Evolutionary conservation across 2,329 filamentous ascomycete species (phyloP).

Genomic region (Tolypocladium capitatum): DNA sequence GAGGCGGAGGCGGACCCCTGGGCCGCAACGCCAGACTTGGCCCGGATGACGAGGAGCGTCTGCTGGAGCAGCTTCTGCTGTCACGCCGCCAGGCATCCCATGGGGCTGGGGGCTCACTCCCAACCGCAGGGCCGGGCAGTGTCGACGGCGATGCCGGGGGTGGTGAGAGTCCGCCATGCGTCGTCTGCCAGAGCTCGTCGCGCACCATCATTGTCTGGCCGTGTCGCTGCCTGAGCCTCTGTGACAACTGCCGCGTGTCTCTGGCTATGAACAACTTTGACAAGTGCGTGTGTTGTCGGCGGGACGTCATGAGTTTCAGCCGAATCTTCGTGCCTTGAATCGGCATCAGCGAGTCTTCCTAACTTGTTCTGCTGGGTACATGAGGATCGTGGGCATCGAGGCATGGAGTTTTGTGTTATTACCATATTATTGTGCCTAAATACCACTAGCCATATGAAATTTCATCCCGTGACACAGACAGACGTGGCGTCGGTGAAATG

Average conservation of each 20-base stretch:
- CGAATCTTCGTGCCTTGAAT: constrained; percentile 70
- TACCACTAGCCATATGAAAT: background rate
- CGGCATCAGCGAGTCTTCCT: background rate
- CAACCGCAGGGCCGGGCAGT: constrained; percentile 42
- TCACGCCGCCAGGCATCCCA: constrained; percentile 26
- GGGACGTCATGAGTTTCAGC: constrained; percentile 79
- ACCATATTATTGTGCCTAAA: background rate
- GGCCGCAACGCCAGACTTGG: constrained; percentile 28
- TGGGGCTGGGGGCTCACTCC: constrained; percentile 8
- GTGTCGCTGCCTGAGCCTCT: constrained; percentile 84
- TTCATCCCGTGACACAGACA: background rate
- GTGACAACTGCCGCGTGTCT: constrained; percentile 87
- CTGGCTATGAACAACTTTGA: constrained; percentile 96
- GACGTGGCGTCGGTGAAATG: background rate
- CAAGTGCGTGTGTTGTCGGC: constrained; percentile 86
- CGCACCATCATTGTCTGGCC: constrained; percentile 92
- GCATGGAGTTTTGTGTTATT: background rate
- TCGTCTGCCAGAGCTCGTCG: constrained; percentile 80
- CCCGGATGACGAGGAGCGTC: constrained; percentile 44
- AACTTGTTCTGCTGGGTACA: background rate
- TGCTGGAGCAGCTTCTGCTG: constrained; percentile 48
- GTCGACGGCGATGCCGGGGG: constrained; percentile 59
- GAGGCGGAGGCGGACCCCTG: constrained; percentile 4
- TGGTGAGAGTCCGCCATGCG: constrained; percentile 64
- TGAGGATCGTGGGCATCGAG: background rate